These are phyloP conservation scores for Aspergillus sclerotialis DNA, from an alignment of 2,329 filamentous ascomycete genomes.

Conservation along the genomic window DNA sequence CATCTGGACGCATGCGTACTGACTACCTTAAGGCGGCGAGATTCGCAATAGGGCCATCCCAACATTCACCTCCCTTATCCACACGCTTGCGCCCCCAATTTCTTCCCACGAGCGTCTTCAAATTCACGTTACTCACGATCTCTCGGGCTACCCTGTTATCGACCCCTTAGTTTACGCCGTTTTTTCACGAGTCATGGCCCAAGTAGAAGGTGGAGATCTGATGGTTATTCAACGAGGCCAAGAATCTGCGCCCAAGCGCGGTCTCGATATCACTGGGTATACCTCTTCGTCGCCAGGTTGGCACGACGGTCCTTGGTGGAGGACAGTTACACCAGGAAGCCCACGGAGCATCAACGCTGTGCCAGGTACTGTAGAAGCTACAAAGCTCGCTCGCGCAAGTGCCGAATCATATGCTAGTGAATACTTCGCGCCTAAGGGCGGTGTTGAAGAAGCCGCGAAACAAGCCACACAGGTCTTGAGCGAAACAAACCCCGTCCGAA, in stretches of 20 bases:
- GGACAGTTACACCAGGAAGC: conserved; percentile 50
- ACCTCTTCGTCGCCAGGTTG: conserved; percentile 51
- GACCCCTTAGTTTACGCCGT: conserved; percentile 87
- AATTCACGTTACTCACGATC: conserved; percentile 95
- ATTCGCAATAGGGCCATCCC: conserved; percentile 79
- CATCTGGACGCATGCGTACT: not conserved
- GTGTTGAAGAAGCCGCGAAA: conserved; percentile 71
- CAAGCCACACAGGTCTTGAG: conserved; percentile 71
- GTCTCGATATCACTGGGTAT: conserved; percentile 37
- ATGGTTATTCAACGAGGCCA: conserved; percentile 90
- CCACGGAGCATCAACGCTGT: conserved; percentile 72
- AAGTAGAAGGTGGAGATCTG: conserved; percentile 93
- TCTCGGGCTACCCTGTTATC: conserved; percentile 87
- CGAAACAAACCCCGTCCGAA: conserved; percentile 82
- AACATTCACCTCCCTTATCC: conserved; percentile 89
- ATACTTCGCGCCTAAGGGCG: conserved; percentile 72
- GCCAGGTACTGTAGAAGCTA: conserved; percentile 74
- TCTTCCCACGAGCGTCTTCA: conserved; percentile 93
- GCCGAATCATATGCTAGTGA: conserved; percentile 83
- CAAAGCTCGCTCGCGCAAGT: conserved; percentile 81
- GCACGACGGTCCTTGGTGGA: conserved; percentile 97
- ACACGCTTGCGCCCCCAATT: conserved; percentile 92
- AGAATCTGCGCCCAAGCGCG: conserved; percentile 66
- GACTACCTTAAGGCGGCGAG: conserved; percentile 64
- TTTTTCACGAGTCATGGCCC: conserved; percentile 95